Evolutionary conservation across 2,329 filamentous ascomycete genomes (phyloP).

Genomic region (Didymella keratinophila): DNA sequence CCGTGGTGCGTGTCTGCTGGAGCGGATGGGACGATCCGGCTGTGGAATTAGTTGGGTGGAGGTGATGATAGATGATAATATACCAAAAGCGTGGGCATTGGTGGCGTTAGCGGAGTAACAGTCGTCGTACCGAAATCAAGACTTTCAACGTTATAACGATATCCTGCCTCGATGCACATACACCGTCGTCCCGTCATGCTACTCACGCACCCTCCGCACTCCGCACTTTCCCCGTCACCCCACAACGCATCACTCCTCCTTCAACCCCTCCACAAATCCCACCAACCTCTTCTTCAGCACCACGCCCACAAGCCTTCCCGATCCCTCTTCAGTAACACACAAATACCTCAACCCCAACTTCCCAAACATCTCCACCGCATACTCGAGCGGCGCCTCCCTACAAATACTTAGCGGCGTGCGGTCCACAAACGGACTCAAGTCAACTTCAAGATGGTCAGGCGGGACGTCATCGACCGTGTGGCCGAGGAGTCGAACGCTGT

Average conservation of each 20-base stretch:
- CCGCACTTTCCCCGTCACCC: no score
- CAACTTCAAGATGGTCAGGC: constrained; percentile 35
- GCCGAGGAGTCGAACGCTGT: constrained; percentile 52
- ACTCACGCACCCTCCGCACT: no score
- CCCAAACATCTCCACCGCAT: constrained; percentile 67
- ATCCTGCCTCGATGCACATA: neutral
- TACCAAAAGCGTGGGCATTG: neutral
- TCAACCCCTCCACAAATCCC: constrained; percentile 58
- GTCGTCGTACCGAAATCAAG: neutral
- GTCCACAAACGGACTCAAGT: constrained; percentile 62
- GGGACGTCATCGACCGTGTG: constrained; percentile 41
- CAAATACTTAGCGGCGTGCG: constrained; percentile 61
- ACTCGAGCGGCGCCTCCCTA: constrained; percentile 64
- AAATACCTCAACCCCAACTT: constrained; percentile 64
- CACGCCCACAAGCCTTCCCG: constrained; percentile 60
- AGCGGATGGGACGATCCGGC: constrained; percentile 87
- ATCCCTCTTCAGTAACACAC: constrained; percentile 63
- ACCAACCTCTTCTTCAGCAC: constrained; percentile 67
- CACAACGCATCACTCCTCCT: neutral
- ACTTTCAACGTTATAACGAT: neutral
- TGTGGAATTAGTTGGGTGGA: constrained; percentile 69
- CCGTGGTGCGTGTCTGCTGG: constrained; percentile 95
- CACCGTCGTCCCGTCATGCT: neutral
- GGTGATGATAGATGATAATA: constrained; percentile 1
- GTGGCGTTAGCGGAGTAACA: neutral